Evolutionary conservation across 176 grass and related monocot species (phyloP).

Genomic region (Pontederia paniculata): DNA sequence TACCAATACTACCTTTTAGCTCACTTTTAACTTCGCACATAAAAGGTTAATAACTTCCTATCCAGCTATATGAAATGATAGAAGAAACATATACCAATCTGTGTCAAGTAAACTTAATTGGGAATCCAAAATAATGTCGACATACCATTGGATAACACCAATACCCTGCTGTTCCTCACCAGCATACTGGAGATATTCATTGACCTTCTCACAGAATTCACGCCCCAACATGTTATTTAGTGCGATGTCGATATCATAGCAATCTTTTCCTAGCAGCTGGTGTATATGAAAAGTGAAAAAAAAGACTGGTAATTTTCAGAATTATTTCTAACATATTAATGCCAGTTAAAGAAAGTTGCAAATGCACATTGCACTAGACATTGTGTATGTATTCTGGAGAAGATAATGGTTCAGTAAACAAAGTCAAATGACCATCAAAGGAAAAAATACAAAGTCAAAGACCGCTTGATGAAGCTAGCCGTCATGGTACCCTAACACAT

Average conservation of each 20-base stretch:
- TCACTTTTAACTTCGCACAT: no score
- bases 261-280: slow-evolving; percentile 86
- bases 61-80: no score
- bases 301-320: background rate
- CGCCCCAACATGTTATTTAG: slow-evolving; percentile 77
- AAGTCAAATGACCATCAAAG: no score
- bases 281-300: background rate
- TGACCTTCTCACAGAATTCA: slow-evolving; percentile 89
- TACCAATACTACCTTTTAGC: no score
- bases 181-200: slow-evolving; percentile 45
- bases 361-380: background rate
- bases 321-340: slow-evolving; percentile 11
- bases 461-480: no score
- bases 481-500: no score
- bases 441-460: no score
- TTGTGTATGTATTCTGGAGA: no score
- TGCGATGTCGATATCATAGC: slow-evolving; percentile 88
- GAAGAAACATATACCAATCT: no score
- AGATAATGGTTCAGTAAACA: no score
- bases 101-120: background rate
- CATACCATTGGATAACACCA: slow-evolving; percentile 89
- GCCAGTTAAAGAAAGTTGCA: background rate
- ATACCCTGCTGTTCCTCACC: slow-evolving; percentile 76
- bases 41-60: no score
- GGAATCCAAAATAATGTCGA: slow-evolving; percentile 11